A percentile compares a stretch with the other conserved stretches of the same genome.
Evolutionary conservation across 2,329 filamentous ascomycete genomes (phyloP).

Genomic region (Cladorrhinum sp.): DNA sequence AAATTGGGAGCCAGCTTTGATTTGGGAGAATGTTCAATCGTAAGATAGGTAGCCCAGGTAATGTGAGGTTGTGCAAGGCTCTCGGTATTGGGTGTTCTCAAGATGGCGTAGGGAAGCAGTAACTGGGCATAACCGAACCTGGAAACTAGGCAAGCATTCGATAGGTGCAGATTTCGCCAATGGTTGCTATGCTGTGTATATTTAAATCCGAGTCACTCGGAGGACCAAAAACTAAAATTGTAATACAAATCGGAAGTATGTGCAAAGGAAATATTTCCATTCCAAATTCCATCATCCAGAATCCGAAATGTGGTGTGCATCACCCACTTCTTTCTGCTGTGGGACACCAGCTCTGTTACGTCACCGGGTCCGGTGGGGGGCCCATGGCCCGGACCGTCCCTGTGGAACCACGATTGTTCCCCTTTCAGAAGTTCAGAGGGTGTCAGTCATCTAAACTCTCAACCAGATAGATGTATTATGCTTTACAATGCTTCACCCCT

Average conservation of each 20-base stretch:
- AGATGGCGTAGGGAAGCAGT: background rate
- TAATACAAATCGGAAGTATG: background rate
- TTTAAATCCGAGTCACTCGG: background rate
- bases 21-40: background rate
- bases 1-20: conserved; percentile 4
- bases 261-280: background rate
- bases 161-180: background rate
- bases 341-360: too few species aligned
- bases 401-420: background rate
- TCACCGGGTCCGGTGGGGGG: background rate
- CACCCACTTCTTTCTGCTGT: too few species aligned
- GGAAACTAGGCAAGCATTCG: background rate
- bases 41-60: background rate
- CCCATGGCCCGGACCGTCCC: background rate
- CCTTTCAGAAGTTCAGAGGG: background rate
- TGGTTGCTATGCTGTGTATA: background rate
- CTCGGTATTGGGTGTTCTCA: background rate
- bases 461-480: conserved; percentile 1
- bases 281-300: background rate
- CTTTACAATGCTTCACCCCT: background rate
- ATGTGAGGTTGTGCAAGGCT: background rate
- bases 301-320: too few species aligned
- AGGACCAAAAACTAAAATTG: background rate
- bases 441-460: background rate
- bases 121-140: background rate